phyloP scores from a whole-genome alignment of 2,329 filamentous ascomycete genomes.

The Botrytis fragariae region DNA sequence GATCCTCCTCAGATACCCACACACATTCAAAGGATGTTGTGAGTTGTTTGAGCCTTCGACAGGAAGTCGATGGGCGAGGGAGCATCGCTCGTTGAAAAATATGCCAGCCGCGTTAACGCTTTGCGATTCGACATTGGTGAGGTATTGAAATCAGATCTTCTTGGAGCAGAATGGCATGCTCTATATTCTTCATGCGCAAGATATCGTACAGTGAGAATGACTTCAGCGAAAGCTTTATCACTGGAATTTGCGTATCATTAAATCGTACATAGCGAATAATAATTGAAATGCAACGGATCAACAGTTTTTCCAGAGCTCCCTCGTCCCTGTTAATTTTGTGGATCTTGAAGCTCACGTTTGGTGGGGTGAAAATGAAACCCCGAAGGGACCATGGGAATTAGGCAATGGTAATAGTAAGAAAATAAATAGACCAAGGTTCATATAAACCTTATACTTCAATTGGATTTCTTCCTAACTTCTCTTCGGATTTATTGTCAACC shows the following conservation, averaged over 20 bases:
- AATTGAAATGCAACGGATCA: background rate
- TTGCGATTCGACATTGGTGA: conserved; percentile 20
- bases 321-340: background rate
- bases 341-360: background rate
- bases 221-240: background rate
- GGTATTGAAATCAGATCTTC: background rate
- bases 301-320: conserved; percentile 12
- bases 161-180: background rate
- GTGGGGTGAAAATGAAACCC: conserved; percentile 6
- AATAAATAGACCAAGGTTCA: conserved; percentile 9
- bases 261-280: background rate
- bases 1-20: conserved; percentile 59
- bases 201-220: background rate
- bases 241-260: background rate
- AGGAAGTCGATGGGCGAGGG: conserved; percentile 48
- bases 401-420: background rate
- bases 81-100: conserved; percentile 43
- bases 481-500: background rate
- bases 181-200: background rate
- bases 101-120: conserved; percentile 8
- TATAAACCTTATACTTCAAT: background rate
- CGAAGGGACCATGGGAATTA: background rate
- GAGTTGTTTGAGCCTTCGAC: conserved; percentile 47
- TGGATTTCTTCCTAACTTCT: background rate
- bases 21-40: conserved; percentile 45